phyloP scores from a whole-genome alignment of 352 stramenopile species.

The Globisporangium parvum region DNA sequence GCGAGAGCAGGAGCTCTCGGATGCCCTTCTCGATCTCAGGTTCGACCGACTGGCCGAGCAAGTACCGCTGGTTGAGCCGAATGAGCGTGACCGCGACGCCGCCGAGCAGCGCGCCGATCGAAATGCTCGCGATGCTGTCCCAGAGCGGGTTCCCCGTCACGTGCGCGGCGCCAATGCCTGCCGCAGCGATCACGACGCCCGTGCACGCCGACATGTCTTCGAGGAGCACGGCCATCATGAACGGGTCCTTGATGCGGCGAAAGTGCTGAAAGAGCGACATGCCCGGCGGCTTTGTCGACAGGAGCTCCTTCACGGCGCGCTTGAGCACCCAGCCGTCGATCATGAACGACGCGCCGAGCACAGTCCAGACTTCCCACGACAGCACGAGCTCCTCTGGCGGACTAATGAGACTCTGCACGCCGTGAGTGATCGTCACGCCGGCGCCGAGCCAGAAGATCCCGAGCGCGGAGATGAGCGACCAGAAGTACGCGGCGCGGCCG shows the following conservation, averaged over 20 bases:
- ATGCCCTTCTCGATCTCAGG: constrained; percentile 87
- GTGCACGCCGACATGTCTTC: constrained; percentile 96
- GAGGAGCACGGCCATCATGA: constrained; percentile 95
- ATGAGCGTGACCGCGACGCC: constrained; percentile 92
- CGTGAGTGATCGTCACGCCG: constrained; percentile 93
- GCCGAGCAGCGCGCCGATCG: constrained; percentile 91
- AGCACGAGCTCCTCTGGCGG: constrained; percentile 56
- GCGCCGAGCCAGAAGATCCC: constrained; percentile 97
- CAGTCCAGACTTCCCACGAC: constrained; percentile 92
- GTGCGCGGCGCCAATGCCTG: constrained; percentile 90
- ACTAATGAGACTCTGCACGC: constrained; percentile 76
- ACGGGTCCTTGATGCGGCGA: constrained; percentile 89
- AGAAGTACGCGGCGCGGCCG: constrained; percentile 97
- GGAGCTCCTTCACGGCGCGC: constrained; percentile 87
- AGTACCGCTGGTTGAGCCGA: constrained; percentile 94
- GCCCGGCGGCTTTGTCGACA: constrained; percentile 60
- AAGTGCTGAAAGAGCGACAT: constrained; percentile 72
- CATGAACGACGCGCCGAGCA: constrained; percentile 91
- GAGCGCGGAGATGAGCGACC: constrained; percentile 97
- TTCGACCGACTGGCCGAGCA: constrained; percentile 96
- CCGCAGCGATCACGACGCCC: constrained; percentile 94
- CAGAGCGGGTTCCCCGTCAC: constrained; percentile 91
- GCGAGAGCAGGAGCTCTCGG: constrained; percentile 64
- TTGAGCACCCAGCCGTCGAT: constrained; percentile 96
- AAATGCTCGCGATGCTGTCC: constrained; percentile 94